Conservation (phyloP, 257 asterid genomes). For the Catharanthus roseus region DNA sequence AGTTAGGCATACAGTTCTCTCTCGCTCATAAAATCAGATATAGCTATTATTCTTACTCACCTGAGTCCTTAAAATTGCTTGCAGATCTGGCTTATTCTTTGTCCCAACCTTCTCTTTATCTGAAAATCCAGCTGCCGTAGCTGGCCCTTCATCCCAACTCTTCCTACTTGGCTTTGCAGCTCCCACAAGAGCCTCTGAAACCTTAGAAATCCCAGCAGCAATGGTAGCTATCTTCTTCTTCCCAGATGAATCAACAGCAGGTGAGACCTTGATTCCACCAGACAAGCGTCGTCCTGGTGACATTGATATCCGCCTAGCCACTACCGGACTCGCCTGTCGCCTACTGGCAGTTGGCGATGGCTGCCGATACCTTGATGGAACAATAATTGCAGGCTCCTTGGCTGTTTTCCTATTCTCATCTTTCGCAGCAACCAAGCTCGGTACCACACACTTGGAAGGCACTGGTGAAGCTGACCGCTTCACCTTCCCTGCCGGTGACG, state of each 20-base stretch:
- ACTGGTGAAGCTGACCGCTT: conserved; percentile 86
- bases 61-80: conserved; percentile 94
- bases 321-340: conserved; percentile 75
- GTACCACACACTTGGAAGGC: conserved; percentile 84
- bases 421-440: conserved; percentile 73
- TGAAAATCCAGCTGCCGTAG: conserved; percentile 38
- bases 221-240: conserved; percentile 68
- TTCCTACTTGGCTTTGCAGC: conserved; percentile 58
- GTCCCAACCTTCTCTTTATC: conserved; percentile 46
- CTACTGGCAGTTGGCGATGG: conserved; percentile 71
- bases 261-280: conserved; percentile 60
- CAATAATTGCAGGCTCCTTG: conserved; percentile 75
- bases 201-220: conserved; percentile 70
- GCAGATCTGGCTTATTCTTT: conserved; percentile 56
- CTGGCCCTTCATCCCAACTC: conserved; percentile 81
- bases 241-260: conserved; percentile 62
- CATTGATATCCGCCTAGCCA: conserved; percentile 70
- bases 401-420: conserved; percentile 75
- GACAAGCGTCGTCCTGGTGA: conserved; percentile 84
- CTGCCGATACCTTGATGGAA: conserved; percentile 90
- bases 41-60: conserved; percentile 23
- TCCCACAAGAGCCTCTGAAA: conserved; percentile 64
- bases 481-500: conserved; percentile 69
- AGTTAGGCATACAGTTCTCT: background rate
- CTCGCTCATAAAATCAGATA: background rate